These are phyloP conservation scores for Phytophthora pseudosyringae DNA, from an alignment of 352 stramenopile species.

Conservation along the genomic window DNA sequence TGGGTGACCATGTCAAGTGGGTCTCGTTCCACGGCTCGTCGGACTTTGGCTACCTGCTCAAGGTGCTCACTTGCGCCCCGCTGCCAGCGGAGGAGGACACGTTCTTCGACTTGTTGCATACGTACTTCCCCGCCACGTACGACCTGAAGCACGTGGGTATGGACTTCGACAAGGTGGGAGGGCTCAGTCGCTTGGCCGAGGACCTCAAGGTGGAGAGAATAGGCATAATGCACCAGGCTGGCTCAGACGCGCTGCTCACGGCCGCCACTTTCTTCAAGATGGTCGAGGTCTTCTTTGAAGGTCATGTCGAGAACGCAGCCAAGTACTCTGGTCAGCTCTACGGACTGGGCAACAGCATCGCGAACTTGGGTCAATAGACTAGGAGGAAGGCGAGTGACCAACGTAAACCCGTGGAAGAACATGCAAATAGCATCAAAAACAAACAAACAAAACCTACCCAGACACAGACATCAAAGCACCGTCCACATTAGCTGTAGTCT, in stretches of 20 bases:
- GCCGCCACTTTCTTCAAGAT: constrained; percentile 94
- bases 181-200: constrained; percentile 96
- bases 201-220: constrained; percentile 97
- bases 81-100: constrained; percentile 89
- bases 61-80: constrained; percentile 93
- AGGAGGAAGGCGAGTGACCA: constrained; percentile 8
- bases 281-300: constrained; percentile 89
- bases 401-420: constrained; percentile 18
- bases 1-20: constrained; percentile 99
- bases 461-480: constrained; percentile 15
- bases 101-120: constrained; percentile 98
- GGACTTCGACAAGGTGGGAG: constrained; percentile 97
- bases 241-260: constrained; percentile 97
- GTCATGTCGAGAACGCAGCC: constrained; percentile 80
- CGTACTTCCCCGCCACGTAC: constrained; percentile 99
- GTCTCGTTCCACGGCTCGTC: constrained; percentile 99
- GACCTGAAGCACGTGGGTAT: constrained; percentile 99
- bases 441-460: constrained; percentile 13
- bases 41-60: constrained; percentile 99
- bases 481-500: constrained; percentile 20
- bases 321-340: constrained; percentile 91
- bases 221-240: constrained; percentile 99
- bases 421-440: constrained; percentile 33
- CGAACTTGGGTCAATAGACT: constrained; percentile 49
- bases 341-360: constrained; percentile 75